Base-by-base conservation (phyloP, 352 stramenopile species). In the Globisporangium paroecandrum region DNA sequence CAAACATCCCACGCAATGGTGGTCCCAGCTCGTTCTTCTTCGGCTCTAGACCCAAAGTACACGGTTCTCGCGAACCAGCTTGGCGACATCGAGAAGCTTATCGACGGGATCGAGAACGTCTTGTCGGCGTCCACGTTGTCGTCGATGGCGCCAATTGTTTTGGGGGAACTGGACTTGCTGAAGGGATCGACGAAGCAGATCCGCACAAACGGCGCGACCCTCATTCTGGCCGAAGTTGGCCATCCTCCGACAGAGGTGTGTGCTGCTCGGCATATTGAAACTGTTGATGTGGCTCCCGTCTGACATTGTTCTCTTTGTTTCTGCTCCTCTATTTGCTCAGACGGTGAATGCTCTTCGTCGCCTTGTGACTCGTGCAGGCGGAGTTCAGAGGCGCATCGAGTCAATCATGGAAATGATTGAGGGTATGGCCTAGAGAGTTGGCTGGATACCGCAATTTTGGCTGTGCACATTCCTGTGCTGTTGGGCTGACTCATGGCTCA, bases 161-260 rank as follows among this genome's bases (percentile, higher is more conserved):
- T 89, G 24, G 66, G 79, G 4, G 83, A 91, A 65, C 68, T 91
- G 64, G 75, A 90, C 53, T 66, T 89, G 58, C 73, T 91, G 13
- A 69, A 70, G 1, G 77, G 76, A 20, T 79, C 83, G n/a, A 83
- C 82, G 6, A 80, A 87, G 66, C 81, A 89, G 54, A 83, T 91
- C 49, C 83, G 83, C n/a, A 85, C 81, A 20, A 89, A 74, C 36
- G 83, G 80, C 61, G 82, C 82, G 54, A 86, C 78, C 9, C 67
- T 87, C 63, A 91, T 91, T 46, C 69, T 91, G 32, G 72, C 75
- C 0, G 79, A 85, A 68, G 68, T 87, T 3, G 77, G 77, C 12
- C 80, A 76, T 25, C 69, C 81, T 13, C 74, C 78, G 18, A 78
- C 72, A 27, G 72, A 79, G 72, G 75, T 82, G 64, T 27, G 70